Evolutionary conservation across 2,329 filamentous ascomycete species (phyloP), one percentile per base, ranked within the genome.

Genomic region (Nectriaceae sp.): DNA sequence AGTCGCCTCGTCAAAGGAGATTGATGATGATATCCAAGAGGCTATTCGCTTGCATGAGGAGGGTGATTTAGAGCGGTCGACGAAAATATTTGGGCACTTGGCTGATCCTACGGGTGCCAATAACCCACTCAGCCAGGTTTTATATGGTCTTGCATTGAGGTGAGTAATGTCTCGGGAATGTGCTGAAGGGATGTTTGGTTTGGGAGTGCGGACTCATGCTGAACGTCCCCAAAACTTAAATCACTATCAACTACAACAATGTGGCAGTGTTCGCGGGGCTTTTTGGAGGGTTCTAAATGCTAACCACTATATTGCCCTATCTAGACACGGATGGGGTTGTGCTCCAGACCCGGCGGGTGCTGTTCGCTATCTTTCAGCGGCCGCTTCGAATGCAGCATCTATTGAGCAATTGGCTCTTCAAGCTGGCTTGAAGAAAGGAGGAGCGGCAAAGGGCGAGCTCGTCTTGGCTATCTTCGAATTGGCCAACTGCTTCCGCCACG

Each of bases 381-480:
- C 94, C 40, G 94, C 94, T 4, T 88, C 89, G 38, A 97, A 96
- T 71, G 90, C 91, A 20, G 94, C 93, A 20, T 80, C 84, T 36
- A 84, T 99, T 46, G 94, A 99, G 74, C 82, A 88, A 44, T 77
- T 91, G 61, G 94, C 94, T 22, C 82, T 97, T 19, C 78, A 87
- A 58, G 89, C 92, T 8, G 94, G 93, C 15, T 83, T 95, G 70
- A 94, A 90, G 71, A 96, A 94, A 71, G 94, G 94, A 44, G 94
- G 94, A 52, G 87, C 89, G 13, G 93, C 93, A 38, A 99, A 97
- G 73, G 94, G 94, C 50, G 94, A 99, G 76, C 80, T 99, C 44
- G 89, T 97, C 16, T 83, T 99, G 52, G 93, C 94, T 52, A 97
- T 99, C 56, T 97, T 94, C 64, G 94, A 99, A 75, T 75, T 99